Percentiles rank a stretch among this genome's conserved stretches.
phyloP scores from a whole-genome alignment of 768 basidiomycete species.

The Boletus bicolor region DNA sequence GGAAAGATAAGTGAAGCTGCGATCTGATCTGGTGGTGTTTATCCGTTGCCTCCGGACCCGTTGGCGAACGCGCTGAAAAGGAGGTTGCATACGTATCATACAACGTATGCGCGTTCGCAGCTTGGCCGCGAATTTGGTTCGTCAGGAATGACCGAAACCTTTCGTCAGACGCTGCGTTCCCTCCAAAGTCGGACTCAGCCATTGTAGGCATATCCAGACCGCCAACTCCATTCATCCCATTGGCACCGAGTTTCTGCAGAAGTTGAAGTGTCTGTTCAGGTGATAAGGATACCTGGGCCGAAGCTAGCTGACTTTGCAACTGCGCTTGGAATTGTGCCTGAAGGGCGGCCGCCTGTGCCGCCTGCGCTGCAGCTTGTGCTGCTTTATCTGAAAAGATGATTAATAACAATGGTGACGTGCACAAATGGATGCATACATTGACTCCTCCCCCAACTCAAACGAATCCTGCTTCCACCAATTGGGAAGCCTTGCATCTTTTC shows the following conservation, averaged over 20 bases:
- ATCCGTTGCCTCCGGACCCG: slow-evolving; percentile 13
- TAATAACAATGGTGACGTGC: background rate
- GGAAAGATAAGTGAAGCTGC: slow-evolving; percentile 42
- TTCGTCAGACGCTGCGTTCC: slow-evolving; percentile 23
- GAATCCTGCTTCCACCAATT: slow-evolving; percentile 86
- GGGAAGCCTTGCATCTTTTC: slow-evolving; percentile 98
- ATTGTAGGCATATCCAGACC: slow-evolving; percentile 9
- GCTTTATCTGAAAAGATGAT: slow-evolving; percentile 64
- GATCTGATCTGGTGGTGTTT: slow-evolving; percentile 20
- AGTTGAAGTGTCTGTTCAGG: slow-evolving; percentile 64
- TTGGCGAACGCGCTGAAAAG: slow-evolving; percentile 12
- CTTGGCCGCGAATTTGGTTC: slow-evolving; percentile 21
- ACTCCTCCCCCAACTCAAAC: slow-evolving; percentile 90
- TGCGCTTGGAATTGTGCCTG: slow-evolving; percentile 45
- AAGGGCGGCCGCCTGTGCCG: slow-evolving; percentile 70
- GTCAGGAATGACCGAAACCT: slow-evolving; percentile 20
- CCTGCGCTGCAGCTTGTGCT: slow-evolving; percentile 85
- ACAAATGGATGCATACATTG: slow-evolving; percentile 54
- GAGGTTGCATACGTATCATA: slow-evolving; percentile 25
- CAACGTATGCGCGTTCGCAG: slow-evolving; percentile 7
- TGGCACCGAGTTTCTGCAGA: slow-evolving; percentile 51
- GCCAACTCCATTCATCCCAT: slow-evolving; percentile 34
- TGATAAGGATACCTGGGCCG: slow-evolving; percentile 36
- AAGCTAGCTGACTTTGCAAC: slow-evolving; percentile 31
- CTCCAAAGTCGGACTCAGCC: slow-evolving; percentile 11